Evolutionary conservation across 805 yeast genomes (phyloP).

Genomic region (Dipodascus geniculatus): DNA sequence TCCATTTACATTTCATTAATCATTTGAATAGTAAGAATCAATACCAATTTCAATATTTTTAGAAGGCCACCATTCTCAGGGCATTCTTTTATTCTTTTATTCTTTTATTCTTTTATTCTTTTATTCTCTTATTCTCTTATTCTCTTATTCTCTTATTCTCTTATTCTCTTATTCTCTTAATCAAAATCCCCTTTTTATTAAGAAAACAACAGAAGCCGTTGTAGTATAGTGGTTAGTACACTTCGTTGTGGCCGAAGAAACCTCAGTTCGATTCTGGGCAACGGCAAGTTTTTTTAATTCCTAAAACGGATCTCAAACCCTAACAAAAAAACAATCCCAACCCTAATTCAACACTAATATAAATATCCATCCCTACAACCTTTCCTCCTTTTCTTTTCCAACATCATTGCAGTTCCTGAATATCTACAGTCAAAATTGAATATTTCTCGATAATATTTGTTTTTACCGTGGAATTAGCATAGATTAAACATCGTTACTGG

Average conservation of each 20-base stretch:
- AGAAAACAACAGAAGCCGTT: conserved; percentile 24
- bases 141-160: no score
- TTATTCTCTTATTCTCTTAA: no score
- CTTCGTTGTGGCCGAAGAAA: conserved; percentile 63
- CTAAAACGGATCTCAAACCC: no score
- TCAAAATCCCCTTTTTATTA: conserved; percentile 6
- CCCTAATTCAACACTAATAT: background rate
- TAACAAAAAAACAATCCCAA: no score
- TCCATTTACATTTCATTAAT: no score
- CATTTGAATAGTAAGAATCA: no score
- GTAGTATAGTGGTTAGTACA: conserved; percentile 62
- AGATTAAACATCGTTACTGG: conserved; percentile 1
- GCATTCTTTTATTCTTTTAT: no score
- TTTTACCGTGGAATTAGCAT: background rate
- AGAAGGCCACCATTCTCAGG: no score
- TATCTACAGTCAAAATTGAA: background rate
- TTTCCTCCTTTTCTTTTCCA: background rate
- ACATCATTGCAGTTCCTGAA: background rate
- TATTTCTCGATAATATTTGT: background rate
- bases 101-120: no score
- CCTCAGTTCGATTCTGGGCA: conserved; percentile 68
- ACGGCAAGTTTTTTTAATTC: conserved; percentile 42
- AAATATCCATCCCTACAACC: background rate
- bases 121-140: no score
- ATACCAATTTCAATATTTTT: no score